A percentile compares a stretch with the other conserved stretches of the same genome.
Evolutionary conservation across 768 basidiomycete genomes (phyloP).

Genomic region (Gyrodon lividus): DNA sequence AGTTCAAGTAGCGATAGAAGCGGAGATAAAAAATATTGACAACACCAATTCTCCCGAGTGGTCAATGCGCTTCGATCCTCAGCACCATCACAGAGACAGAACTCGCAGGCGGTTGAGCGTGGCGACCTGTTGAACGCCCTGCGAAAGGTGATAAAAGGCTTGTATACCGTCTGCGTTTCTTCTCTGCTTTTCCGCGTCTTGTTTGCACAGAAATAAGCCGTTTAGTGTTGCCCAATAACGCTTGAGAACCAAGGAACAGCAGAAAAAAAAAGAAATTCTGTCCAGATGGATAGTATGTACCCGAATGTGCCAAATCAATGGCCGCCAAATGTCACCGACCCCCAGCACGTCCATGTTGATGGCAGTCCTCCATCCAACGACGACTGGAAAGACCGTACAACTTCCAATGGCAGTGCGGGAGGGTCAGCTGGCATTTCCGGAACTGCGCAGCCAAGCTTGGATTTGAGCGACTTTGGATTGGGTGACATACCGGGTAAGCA

Average conservation of each 20-base stretch:
- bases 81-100: constrained; percentile 40
- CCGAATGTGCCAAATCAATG: constrained; percentile 43
- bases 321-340: constrained; percentile 37
- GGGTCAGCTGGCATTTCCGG: constrained; percentile 25
- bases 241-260: constrained; percentile 40
- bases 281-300: constrained; percentile 47
- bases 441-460: constrained; percentile 34
- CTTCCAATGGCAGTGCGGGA: constrained; percentile 21
- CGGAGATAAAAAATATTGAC: constrained; percentile 29
- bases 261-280: constrained; percentile 40
- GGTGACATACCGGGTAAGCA: constrained; percentile 45
- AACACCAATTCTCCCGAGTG: constrained; percentile 25
- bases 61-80: constrained; percentile 36
- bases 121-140: constrained; percentile 33
- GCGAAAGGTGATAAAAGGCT: constrained; percentile 41
- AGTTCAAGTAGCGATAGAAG: constrained; percentile 22
- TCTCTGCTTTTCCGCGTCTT: constrained; percentile 35
- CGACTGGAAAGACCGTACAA: constrained; percentile 40
- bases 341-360: constrained; percentile 34
- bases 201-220: constrained; percentile 47
- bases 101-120: constrained; percentile 39
- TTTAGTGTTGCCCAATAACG: constrained; percentile 43
- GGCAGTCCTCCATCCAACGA: constrained; percentile 30
- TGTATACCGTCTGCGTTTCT: constrained; percentile 38
- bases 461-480: constrained; percentile 44